Evolutionary conservation across 257 asterid genomes (phyloP).

Genomic region (Solanum clarkiae): DNA sequence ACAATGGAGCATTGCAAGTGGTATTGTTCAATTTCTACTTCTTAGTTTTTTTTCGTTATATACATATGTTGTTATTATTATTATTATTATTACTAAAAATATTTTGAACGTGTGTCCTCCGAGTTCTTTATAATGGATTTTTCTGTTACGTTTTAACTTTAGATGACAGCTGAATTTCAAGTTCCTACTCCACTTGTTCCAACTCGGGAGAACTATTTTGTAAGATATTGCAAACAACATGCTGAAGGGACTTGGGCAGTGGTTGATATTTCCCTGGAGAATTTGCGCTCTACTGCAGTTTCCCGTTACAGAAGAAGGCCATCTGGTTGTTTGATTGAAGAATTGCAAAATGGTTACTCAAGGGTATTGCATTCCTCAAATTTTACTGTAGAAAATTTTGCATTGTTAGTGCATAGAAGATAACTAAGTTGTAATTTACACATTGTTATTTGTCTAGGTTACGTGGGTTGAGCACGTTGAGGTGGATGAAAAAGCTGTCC

Average conservation of each 20-base stretch:
- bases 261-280: conserved; percentile 71
- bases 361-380: conserved; percentile 22
- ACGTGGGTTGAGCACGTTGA: conserved; percentile 76
- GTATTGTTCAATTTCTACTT: conserved; percentile 11
- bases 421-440: not conserved
- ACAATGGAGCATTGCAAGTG: conserved; percentile 43
- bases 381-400: not conserved
- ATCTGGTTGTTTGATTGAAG: conserved; percentile 70
- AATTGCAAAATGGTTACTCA: conserved; percentile 72
- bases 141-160: not conserved
- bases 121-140: not conserved
- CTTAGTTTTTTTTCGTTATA: not conserved
- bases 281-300: conserved; percentile 34
- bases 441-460: conserved; percentile 21
- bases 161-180: conserved; percentile 84
- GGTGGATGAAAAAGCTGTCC: conserved; percentile 58
- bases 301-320: conserved; percentile 55
- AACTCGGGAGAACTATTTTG: conserved; percentile 58
- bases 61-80: too few relatives aligned
- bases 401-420: not conserved
- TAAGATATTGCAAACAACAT: conserved; percentile 70
- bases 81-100: not conserved
- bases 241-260: conserved; percentile 70
- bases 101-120: not conserved
- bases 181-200: conserved; percentile 77